Evolutionary conservation across 2,329 filamentous ascomycete species (phyloP), one percentile per base, ranked within the genome.

Genomic region (Aspergillus eucalypticola): DNA sequence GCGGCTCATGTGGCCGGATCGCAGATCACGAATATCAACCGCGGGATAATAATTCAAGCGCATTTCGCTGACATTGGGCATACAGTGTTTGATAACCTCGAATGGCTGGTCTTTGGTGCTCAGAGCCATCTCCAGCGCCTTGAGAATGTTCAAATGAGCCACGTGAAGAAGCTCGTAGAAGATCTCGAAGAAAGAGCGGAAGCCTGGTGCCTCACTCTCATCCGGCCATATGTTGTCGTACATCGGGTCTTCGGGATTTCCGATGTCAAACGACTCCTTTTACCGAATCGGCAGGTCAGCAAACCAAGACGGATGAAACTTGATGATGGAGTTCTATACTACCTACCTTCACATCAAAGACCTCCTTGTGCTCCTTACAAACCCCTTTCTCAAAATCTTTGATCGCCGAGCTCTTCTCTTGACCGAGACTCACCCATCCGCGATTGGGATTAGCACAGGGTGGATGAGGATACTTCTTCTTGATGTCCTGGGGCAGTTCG

Each of bases 41-140:
- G 48, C 19, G 3, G 60, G 62, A 53, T 64, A 64, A 53, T 64
- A 58, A 21, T 56, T 60, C 7, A 64, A 54, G 1, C 62, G 54
- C 3, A 61, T 42, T 27, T 64, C 59, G 39, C 46, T 60, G 13
- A 15, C 38, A 39, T 39, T 17, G 38, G 13, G 38, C 38, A 17
- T 39, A 13, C 38, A 41, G 11, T 35, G 10, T 2, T 35, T 13
- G n/a, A 19, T n/a, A 8, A 17, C 15, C 15, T 41, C 10, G n/a
- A 41, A n/a, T n/a, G 7, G 38, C 15, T 17, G 15, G n/a, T 41
- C 38, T n/a, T n/a, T n/a, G 6, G n/a, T n/a, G n/a, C 15, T 17
- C 15, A 41, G n/a, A 7, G 15, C 38, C 15, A n/a, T n/a, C 38
- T 41, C 38, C 15, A 41, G 38, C 6, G 38, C 38, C n/a, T 41